Evolutionary conservation across 345 rosid species (phyloP).

Genomic region (Zanthoxylum bungeanum): DNA sequence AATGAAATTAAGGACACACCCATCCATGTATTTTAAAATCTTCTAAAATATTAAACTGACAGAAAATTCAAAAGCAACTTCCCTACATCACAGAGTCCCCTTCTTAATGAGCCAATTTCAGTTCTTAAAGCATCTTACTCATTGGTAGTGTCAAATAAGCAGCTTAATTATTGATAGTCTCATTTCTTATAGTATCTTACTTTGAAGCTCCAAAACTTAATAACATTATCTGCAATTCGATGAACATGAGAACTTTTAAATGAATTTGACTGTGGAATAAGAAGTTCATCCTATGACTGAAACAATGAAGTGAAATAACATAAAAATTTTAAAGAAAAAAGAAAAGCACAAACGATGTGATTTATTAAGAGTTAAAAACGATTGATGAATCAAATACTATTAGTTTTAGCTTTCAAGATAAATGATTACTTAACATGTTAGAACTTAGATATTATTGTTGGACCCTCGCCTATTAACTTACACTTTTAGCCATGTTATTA

Average conservation of each 20-base stretch:
- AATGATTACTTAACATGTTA: background rate
- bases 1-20: background rate
- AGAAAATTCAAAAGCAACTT: background rate
- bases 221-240: background rate
- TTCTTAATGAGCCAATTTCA: background rate
- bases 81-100: background rate
- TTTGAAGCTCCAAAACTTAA: background rate
- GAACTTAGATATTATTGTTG: background rate
- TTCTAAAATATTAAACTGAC: background rate
- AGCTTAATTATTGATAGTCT: background rate
- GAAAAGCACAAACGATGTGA: background rate
- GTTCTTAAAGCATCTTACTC: background rate
- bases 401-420: background rate
- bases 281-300: background rate
- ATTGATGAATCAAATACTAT: background rate
- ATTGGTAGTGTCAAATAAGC: background rate
- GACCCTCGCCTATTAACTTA: background rate
- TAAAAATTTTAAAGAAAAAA: too few relatives aligned
- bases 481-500: background rate
- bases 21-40: background rate
- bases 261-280: background rate
- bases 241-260: background rate
- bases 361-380: background rate
- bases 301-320: background rate
- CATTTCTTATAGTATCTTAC: background rate